Base-by-base conservation (phyloP, 495 filamentous ascomycete species). In the Glonium stellatum region DNA sequence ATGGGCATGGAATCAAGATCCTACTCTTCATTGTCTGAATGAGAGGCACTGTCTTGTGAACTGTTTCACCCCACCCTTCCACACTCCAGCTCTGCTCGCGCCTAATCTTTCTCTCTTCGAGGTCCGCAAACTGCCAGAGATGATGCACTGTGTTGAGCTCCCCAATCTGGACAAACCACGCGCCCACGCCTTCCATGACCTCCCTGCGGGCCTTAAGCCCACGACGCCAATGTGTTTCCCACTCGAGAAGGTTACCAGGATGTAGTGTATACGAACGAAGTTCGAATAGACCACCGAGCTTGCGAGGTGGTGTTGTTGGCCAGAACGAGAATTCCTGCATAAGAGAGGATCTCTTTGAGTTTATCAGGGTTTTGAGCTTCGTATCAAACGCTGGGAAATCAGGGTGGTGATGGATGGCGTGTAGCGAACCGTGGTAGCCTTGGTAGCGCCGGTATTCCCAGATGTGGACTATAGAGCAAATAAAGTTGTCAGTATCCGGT, bases 281-380 rank as follows among this genome's bases (percentile, higher is more conserved):
- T 79, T 98, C 93, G 70, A 98, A 98, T 34, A 98, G 73, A 22
- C 93, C 93, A 62, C 93, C 93, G 6, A 98, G 82, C 60, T 86
- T 78, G 36, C 93, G 90, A 0, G 93, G 93, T 0, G 93, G 81
- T 0, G 90, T 91, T 1, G 93, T 98, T 0, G 93, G 93, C 93
- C 93, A 98, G 82, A 98, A 98, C 53, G 89, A 95, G 76, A 98
- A 98, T 72, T 98, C 93, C 72, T 98, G 93, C 93, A 98, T 98
- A 31, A 98, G 80, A 0, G 93, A 97, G 11, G 83, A 87, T 64
- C 86, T 83, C 75, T 96, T 96, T 62, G 83, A 80, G 59, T 78
- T 85, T 67, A 98, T 91, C 57, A 96, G 77, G 19, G 74, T 77
- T 68, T 90, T 88, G 42, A 97, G 84, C 71, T 90, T 87, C 48